Percentiles rank a stretch among this genome's conserved stretches.
These are phyloP conservation scores for Candida frijolesensis DNA, from an alignment of 1,139 yeast species.

Conservation along the genomic window DNA sequence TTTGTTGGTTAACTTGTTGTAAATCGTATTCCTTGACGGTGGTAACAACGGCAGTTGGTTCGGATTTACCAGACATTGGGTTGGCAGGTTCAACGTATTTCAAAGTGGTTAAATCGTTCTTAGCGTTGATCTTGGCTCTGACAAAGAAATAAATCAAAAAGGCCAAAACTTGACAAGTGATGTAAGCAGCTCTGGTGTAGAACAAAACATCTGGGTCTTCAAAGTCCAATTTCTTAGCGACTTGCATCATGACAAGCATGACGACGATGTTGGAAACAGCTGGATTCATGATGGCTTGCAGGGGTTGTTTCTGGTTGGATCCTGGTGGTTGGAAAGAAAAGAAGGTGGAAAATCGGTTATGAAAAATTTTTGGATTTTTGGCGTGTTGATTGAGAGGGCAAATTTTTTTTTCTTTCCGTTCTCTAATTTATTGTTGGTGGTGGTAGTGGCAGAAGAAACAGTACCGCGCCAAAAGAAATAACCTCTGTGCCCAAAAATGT, in stretches of 20 bases:
- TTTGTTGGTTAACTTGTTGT: slow-evolving; percentile 75
- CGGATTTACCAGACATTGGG: slow-evolving; percentile 73
- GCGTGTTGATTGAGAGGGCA: neutral
- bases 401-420: neutral
- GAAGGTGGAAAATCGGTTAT: neutral
- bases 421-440: no score
- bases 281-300: slow-evolving; percentile 64
- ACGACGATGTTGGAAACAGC: slow-evolving; percentile 82
- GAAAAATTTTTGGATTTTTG: neutral
- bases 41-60: slow-evolving; percentile 77
- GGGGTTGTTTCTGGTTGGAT: neutral
- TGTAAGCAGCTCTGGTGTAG: slow-evolving; percentile 77
- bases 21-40: slow-evolving; percentile 95
- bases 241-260: slow-evolving; percentile 98
- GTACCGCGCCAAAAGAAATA: neutral
- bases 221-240: slow-evolving; percentile 85
- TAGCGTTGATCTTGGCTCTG: slow-evolving; percentile 60
- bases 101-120: slow-evolving; percentile 89
- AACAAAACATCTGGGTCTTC: slow-evolving; percentile 78
- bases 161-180: slow-evolving; percentile 66
- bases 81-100: slow-evolving; percentile 89
- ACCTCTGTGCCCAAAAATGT: neutral
- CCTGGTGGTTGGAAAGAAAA: neutral
- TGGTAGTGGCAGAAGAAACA: no score
- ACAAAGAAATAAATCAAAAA: slow-evolving; percentile 68